Evolutionary conservation across 495 filamentous ascomycete species (phyloP).

Genomic region (Neurospora discreta): DNA sequence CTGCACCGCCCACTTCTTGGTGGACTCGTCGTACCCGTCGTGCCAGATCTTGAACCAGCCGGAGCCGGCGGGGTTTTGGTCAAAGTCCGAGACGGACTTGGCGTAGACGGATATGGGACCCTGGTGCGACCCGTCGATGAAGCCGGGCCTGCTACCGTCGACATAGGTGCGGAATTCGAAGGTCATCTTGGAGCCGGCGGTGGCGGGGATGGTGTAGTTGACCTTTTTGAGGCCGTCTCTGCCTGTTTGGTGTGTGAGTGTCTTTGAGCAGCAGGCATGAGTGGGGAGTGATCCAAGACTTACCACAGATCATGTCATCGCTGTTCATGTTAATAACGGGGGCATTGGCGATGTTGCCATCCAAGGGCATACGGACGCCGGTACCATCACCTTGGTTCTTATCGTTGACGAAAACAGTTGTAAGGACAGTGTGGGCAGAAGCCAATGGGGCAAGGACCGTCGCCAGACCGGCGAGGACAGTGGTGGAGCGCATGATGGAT

Average conservation of each 20-base stretch:
- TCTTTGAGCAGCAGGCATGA: background rate
- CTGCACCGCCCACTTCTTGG: slow-evolving; percentile 55
- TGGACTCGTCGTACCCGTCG: slow-evolving; percentile 44
- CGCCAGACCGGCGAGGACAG: slow-evolving; percentile 18
- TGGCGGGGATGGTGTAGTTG: slow-evolving; percentile 44
- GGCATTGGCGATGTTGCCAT: slow-evolving; percentile 33
- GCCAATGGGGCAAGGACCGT: slow-evolving; percentile 16
- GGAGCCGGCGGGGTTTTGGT: slow-evolving; percentile 36
- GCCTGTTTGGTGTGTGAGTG: slow-evolving; percentile 25
- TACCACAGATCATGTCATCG: slow-evolving; percentile 65
- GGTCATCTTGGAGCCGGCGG: slow-evolving; percentile 43
- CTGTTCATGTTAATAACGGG: slow-evolving; percentile 40
- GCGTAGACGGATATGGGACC: slow-evolving; percentile 66
- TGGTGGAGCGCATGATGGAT: slow-evolving; percentile 15
- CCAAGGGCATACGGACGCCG: slow-evolving; percentile 55
- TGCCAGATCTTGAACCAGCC: slow-evolving; percentile 80
- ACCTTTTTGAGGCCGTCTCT: slow-evolving; percentile 45
- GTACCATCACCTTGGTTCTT: slow-evolving; percentile 55
- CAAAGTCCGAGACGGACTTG: slow-evolving; percentile 44
- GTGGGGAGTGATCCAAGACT: slow-evolving; percentile 4
- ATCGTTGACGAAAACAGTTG: slow-evolving; percentile 54
- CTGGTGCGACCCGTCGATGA: slow-evolving; percentile 53
- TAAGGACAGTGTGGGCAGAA: slow-evolving; percentile 54
- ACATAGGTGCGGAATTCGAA: slow-evolving; percentile 54
- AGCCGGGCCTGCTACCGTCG: slow-evolving; percentile 40